Percentiles rank a stretch among this genome's conserved stretches.
Conservation (phyloP, 441 rosid species). For the Raphanus hybrid region DNA sequence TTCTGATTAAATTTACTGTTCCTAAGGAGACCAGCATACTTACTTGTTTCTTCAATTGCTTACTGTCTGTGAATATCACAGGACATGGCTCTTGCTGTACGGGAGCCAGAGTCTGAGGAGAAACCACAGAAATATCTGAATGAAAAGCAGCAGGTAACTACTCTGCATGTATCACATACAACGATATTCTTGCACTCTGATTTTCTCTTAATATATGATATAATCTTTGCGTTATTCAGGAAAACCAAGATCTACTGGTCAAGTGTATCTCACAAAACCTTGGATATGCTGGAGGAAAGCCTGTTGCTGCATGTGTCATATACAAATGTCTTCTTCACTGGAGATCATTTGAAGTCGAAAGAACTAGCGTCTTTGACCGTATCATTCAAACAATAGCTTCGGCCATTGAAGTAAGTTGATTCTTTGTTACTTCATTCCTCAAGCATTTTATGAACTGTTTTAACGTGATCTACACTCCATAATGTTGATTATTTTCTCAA, state of each 20-base stretch:
- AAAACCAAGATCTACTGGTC: constrained; percentile 84
- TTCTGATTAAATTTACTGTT: not conserved
- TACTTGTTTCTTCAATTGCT: constrained; percentile 31
- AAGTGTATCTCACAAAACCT: constrained; percentile 85
- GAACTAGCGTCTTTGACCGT: constrained; percentile 84
- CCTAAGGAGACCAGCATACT: constrained; percentile 5
- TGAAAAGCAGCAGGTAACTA: constrained; percentile 94
- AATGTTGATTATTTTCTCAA: not conserved
- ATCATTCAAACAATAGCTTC: constrained; percentile 89
- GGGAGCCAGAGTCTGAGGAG: constrained; percentile 92
- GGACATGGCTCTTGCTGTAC: constrained; percentile 60
- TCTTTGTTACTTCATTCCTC: constrained; percentile 27
- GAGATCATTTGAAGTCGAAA: constrained; percentile 96
- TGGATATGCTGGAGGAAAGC: constrained; percentile 85
- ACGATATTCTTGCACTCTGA: not conserved
- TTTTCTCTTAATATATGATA: constrained; percentile 23
- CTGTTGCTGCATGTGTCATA: constrained; percentile 63
- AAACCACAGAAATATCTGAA: constrained; percentile 95
- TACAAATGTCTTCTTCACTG: constrained; percentile 92
- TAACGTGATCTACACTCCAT: not conserved
- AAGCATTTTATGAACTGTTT: constrained; percentile 5
- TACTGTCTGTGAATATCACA: constrained; percentile 43
- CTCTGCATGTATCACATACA: constrained; percentile 17
- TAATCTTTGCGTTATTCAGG: constrained; percentile 55
- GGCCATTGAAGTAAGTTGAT: constrained; percentile 67